These are phyloP conservation scores for Collybia nuda DNA, from an alignment of 768 basidiomycete species.

Conservation along the genomic window DNA sequence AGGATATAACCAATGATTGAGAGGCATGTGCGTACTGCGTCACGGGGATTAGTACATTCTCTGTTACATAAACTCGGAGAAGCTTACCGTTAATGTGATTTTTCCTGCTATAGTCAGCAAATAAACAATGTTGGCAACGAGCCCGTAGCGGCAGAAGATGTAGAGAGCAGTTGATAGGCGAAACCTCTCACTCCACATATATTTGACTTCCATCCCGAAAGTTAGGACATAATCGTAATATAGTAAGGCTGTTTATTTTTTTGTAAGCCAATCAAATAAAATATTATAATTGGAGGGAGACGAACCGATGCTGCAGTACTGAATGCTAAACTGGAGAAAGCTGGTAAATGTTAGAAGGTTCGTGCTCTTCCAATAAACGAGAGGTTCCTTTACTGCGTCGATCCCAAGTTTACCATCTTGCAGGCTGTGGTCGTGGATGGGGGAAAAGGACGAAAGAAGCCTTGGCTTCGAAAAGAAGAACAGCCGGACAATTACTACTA, in stretches of 20 bases:
- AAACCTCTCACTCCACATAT: conserved; percentile 22
- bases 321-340: conserved; percentile 17
- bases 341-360: conserved; percentile 3
- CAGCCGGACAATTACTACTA: no score
- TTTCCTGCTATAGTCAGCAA: conserved; percentile 16
- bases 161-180: conserved; percentile 21
- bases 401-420: background rate
- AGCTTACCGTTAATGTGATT: background rate
- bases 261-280: background rate
- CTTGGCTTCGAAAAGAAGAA: no score
- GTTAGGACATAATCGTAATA: conserved; percentile 33
- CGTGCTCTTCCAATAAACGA: no score
- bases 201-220: conserved; percentile 23
- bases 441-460: no score
- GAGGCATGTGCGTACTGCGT: no score
- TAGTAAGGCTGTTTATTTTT: conserved; percentile 18
- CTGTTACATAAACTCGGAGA: no score
- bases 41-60: no score
- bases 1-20: background rate
- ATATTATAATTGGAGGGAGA: background rate
- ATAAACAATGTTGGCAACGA: conserved; percentile 24
- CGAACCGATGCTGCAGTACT: conserved; percentile 20
- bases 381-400: background rate
- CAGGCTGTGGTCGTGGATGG: no score
- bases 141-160: conserved; percentile 24